These are phyloP conservation scores for Halteria grandinella DNA, from an alignment of 73 alveolate species.

Conservation along the genomic window DNA sequence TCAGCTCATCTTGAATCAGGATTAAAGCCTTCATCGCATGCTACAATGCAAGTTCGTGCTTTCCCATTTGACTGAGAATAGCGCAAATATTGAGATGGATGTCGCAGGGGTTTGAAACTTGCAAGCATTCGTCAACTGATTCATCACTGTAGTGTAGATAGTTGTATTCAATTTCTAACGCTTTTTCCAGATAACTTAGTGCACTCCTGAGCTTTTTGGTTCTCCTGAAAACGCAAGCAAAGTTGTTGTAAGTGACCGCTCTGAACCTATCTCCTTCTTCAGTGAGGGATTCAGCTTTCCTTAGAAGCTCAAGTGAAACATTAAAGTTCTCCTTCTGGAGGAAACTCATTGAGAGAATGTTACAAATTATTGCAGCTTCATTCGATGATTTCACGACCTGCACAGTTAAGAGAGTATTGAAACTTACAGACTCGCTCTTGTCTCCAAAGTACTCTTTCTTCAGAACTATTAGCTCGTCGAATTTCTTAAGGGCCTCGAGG, in stretches of 20 bases:
- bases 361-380: conserved; percentile 87
- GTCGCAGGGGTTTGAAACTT: conserved; percentile 69
- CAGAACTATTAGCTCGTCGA: conserved; percentile 75
- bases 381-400: conserved; percentile 75
- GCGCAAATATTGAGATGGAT: conserved; percentile 85
- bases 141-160: conserved; percentile 45
- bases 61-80: conserved; percentile 73
- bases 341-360: conserved; percentile 81
- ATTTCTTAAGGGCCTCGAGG: conserved; percentile 75
- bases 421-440: conserved; percentile 65
- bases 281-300: conserved; percentile 84
- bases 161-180: conserved; percentile 83
- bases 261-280: conserved; percentile 71
- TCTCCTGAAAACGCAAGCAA: conserved; percentile 88
- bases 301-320: conserved; percentile 81
- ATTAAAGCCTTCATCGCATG: conserved; percentile 81
- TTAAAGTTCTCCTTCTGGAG: conserved; percentile 82
- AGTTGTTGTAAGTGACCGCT: conserved; percentile 90
- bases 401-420: background rate
- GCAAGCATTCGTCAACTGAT: conserved; percentile 63
- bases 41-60: conserved; percentile 84
- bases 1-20: conserved; percentile 63
- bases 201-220: conserved; percentile 87
- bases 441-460: conserved; percentile 81
- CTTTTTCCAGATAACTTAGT: conserved; percentile 78